These are phyloP conservation scores for Cutaneotrichosporon cavernicola DNA, from an alignment of 1,284 basidiomycete species.

Conservation along the genomic window DNA sequence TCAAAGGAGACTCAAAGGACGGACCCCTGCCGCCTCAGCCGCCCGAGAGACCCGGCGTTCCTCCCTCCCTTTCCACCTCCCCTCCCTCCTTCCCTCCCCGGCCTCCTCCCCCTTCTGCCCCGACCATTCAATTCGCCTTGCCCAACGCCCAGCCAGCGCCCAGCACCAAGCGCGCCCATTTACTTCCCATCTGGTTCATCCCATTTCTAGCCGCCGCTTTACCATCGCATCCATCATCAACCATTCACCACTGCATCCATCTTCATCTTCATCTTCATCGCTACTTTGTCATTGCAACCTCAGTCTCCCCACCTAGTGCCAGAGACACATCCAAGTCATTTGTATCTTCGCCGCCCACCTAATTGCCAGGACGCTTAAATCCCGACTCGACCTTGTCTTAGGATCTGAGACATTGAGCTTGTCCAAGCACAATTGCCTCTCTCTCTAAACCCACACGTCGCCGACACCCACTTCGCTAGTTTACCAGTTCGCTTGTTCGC, in stretches of 20 bases:
- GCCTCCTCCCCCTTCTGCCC: not conserved
- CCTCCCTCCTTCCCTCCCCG: not conserved
- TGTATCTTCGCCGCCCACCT: not conserved
- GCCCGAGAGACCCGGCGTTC: not conserved
- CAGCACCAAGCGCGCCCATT: not conserved
- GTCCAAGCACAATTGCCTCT: too few relatives aligned
- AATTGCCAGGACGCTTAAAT: not conserved
- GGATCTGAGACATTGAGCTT: not conserved
- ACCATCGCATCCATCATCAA: too few relatives aligned
- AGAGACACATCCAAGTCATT: not conserved
- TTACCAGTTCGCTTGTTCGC: too few relatives aligned
- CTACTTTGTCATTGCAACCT: too few relatives aligned
- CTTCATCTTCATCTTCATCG: too few relatives aligned
- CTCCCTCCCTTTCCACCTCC: not conserved
- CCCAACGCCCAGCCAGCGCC: too few relatives aligned
- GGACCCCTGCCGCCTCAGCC: not conserved
- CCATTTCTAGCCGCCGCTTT: too few relatives aligned
- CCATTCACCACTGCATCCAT: too few relatives aligned
- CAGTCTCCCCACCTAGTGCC: too few relatives aligned
- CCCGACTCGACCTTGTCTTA: not conserved
- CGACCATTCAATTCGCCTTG: not conserved
- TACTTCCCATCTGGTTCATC: too few relatives aligned
- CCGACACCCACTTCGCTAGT: too few relatives aligned
- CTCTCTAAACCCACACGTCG: too few relatives aligned
- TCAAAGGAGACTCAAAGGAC: not conserved